Evolutionary conservation across 495 filamentous ascomycete species (phyloP), one percentile per base, ranked within the genome.

Genomic region (Hypoxylon lienhwacheense): DNA sequence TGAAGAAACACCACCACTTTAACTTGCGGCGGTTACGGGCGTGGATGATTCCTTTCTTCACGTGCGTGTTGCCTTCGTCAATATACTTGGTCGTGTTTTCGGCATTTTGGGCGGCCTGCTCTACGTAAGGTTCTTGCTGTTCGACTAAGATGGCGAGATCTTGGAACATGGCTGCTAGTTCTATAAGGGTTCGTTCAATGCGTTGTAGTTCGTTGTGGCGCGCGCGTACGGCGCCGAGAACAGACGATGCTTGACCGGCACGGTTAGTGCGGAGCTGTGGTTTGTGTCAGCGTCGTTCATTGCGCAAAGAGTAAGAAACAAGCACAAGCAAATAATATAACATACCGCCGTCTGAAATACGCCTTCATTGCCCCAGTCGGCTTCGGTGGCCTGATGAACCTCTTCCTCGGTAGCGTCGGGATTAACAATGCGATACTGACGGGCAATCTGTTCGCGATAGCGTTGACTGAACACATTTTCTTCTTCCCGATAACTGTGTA

Each of bases 361-460:
- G 55, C 86, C 85, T 66, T 88, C 86, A 49, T 87, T 77, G 15
- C 83, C 84, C 80, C 83, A 87, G 67, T 89, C 81, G 26, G 81
- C 76, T 56, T 85, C 73, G n/a, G 75, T 67, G 2, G 86, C 85
- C 63, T 84, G 72, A 11, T 73, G 70, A 36, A 88, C 80, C 66
- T 89, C 83, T 8, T 69, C 67, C 42, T 87, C 84, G 21, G 76
- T 79, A 5, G 86, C 86, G 2, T 86, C 78, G 28, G 85, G 85
- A 66, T 89, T 89, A 47, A 90, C 85, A 61, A 89, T 88, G 28
- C 80, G 75, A 65, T 85, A 89, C 70, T 90, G 86, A 49, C 86
- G 78, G 43, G 80, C 76, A 64, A 89, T 87, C 69, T 87, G 84
- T 42, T 88, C 85, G 44, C 80, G 77, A 57, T 86, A 87, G 39